Evolutionary conservation across 352 stramenopile species (phyloP).

Genomic region (Phytophthora meadii): DNA sequence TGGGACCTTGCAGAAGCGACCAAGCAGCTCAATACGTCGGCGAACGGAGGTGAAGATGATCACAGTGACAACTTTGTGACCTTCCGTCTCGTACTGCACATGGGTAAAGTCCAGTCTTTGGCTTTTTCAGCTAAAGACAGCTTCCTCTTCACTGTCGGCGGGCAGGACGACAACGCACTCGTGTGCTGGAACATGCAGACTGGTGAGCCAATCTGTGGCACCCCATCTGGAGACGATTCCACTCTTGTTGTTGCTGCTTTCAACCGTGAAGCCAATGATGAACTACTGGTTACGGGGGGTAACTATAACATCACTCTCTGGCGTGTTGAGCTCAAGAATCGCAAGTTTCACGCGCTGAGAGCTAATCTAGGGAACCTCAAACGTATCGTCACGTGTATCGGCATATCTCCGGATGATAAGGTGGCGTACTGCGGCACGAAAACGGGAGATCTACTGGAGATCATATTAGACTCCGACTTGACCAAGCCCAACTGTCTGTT

Average conservation of each 20-base stretch:
- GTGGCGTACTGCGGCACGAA: constrained; percentile 95
- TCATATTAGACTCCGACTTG: constrained; percentile 94
- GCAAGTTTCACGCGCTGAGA: constrained; percentile 95
- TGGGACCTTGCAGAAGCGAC: constrained; percentile 94
- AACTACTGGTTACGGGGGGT: constrained; percentile 94
- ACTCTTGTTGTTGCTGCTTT: constrained; percentile 90
- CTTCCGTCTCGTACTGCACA: constrained; percentile 95
- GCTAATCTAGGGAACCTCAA: constrained; percentile 94
- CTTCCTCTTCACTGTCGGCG: constrained; percentile 94
- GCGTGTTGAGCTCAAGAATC: constrained; percentile 87
- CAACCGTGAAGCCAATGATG: constrained; percentile 85
- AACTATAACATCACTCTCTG: constrained; percentile 94
- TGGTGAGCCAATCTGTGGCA: constrained; percentile 93
- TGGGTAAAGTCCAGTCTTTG: constrained; percentile 94
- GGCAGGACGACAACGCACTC: constrained; percentile 97
- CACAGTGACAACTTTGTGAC: constrained; percentile 59
- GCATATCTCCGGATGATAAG: constrained; percentile 92
- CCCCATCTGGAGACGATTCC: constrained; percentile 92
- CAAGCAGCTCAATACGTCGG: constrained; percentile 61
- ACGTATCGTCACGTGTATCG: constrained; percentile 93
- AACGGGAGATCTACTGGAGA: constrained; percentile 96
- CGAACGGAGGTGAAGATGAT: constrained; percentile 60
- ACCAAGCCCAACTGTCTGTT: constrained; percentile 90
- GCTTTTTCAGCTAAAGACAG: constrained; percentile 90
- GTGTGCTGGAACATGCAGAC: constrained; percentile 95